A percentile compares a stretch with the other conserved stretches of the same genome.
These are phyloP conservation scores for Colletotrichum ledebouriae DNA, from an alignment of 2,329 filamentous ascomycete genomes.

Conservation along the genomic window DNA sequence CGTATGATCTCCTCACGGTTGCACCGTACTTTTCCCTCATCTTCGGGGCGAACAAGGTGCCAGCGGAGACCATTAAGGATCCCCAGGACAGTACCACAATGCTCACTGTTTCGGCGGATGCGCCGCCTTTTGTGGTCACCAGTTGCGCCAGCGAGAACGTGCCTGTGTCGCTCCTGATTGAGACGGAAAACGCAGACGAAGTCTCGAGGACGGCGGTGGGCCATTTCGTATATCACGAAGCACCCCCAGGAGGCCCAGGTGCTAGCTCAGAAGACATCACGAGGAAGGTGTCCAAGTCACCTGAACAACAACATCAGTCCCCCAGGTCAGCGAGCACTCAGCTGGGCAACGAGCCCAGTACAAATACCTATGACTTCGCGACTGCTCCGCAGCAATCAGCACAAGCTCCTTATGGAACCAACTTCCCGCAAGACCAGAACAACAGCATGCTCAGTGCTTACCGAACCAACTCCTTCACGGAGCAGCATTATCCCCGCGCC, in stretches of 20 bases:
- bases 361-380: slow-evolving; percentile 69
- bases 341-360: slow-evolving; percentile 56
- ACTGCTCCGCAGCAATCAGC: slow-evolving; percentile 58
- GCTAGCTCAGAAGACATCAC: slow-evolving; percentile 57
- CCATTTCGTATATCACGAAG: slow-evolving; percentile 61
- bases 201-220: slow-evolving; percentile 63
- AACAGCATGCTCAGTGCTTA: slow-evolving; percentile 70
- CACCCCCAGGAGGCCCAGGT: slow-evolving; percentile 47
- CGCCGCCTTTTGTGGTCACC: slow-evolving; percentile 71
- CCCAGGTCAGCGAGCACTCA: slow-evolving; percentile 47
- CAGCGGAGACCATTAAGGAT: slow-evolving; percentile 74
- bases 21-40: slow-evolving; percentile 74
- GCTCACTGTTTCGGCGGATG: slow-evolving; percentile 80
- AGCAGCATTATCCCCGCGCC: slow-evolving; percentile 58
- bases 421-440: slow-evolving; percentile 58
- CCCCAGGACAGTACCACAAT: slow-evolving; percentile 70
- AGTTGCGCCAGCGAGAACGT: slow-evolving; percentile 64
- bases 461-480: slow-evolving; percentile 64
- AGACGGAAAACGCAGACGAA: slow-evolving; percentile 65
- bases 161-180: slow-evolving; percentile 67
- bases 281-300: slow-evolving; percentile 58
- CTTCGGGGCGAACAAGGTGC: slow-evolving; percentile 81
- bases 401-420: slow-evolving; percentile 51
- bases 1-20: slow-evolving; percentile 77
- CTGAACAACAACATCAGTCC: slow-evolving; percentile 60